phyloP scores from a whole-genome alignment of 352 stramenopile species.

The Phytophthora cactorum region DNA sequence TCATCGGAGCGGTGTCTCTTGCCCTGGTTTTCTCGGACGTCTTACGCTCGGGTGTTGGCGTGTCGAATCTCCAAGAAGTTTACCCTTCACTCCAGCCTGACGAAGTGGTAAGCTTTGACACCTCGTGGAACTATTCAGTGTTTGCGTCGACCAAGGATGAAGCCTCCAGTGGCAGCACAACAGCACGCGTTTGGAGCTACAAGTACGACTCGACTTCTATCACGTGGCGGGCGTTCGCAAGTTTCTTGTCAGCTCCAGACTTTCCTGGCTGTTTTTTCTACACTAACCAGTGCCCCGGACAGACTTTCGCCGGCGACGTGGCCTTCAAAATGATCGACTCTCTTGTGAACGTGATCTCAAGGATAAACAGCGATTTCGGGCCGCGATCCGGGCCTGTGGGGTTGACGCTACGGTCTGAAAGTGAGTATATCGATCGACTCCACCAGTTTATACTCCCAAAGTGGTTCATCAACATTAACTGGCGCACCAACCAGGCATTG shows the following conservation, averaged over 20 bases:
- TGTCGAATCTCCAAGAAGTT: slow-evolving; percentile 16
- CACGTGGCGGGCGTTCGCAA: slow-evolving; percentile 34
- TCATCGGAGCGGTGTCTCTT: slow-evolving; percentile 33
- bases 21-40: slow-evolving; percentile 42
- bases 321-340: slow-evolving; percentile 46
- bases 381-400: background rate
- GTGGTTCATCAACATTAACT: slow-evolving; percentile 39
- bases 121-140: slow-evolving; percentile 43
- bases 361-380: background rate
- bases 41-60: slow-evolving; percentile 35
- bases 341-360: slow-evolving; percentile 28
- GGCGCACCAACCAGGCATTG: slow-evolving; percentile 42
- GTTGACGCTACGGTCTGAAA: slow-evolving; percentile 27
- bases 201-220: slow-evolving; percentile 43
- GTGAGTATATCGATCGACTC: slow-evolving; percentile 45
- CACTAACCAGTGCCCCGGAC: slow-evolving; percentile 8
- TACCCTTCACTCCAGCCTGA: slow-evolving; percentile 42
- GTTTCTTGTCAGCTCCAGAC: slow-evolving; percentile 12
- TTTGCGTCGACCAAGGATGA: slow-evolving; percentile 27
- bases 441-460: slow-evolving; percentile 47
- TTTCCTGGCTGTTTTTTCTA: slow-evolving; percentile 48
- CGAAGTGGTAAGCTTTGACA: slow-evolving; percentile 36
- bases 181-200: no score
- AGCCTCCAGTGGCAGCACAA: background rate
- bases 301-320: slow-evolving; percentile 18